phyloP scores from a whole-genome alignment of 768 basidiomycete genomes.

The Russula sp. region DNA sequence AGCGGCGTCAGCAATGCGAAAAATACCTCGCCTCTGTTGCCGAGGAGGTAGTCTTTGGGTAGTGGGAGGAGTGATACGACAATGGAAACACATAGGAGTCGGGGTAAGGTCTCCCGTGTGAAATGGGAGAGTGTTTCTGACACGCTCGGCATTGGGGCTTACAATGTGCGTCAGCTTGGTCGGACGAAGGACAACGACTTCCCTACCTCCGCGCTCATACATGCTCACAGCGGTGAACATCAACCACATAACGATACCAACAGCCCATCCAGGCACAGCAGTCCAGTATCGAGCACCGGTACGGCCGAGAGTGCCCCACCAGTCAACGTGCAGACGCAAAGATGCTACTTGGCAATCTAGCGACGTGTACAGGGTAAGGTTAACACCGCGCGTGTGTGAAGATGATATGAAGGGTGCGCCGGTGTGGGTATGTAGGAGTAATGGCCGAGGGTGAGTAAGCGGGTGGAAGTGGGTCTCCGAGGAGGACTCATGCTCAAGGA shows the following conservation, averaged over 20 bases:
- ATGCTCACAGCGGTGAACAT: constrained; percentile 45
- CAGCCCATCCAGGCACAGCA: constrained; percentile 62
- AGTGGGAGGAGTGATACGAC: constrained; percentile 49
- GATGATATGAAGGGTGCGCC: constrained; percentile 54
- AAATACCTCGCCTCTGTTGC: constrained; percentile 44
- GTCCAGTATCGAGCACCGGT: constrained; percentile 69
- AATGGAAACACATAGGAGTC: constrained; percentile 39
- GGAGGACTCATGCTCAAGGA: constrained; percentile 58
- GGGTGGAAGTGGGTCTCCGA: constrained; percentile 70
- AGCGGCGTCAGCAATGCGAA: constrained; percentile 49
- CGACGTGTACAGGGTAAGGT: constrained; percentile 53
- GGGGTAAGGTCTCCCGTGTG: constrained; percentile 31
- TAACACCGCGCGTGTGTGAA: constrained; percentile 33
- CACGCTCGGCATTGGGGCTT: constrained; percentile 43
- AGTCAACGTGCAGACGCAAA: constrained; percentile 57
- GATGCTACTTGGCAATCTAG: constrained; percentile 42
- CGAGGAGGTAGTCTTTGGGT: constrained; percentile 48
- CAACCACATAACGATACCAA: constrained; percentile 58
- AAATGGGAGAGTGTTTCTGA: constrained; percentile 43
- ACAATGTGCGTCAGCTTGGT: background rate
- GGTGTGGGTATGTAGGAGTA: constrained; percentile 62
- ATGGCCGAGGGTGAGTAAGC: constrained; percentile 30
- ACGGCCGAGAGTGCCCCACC: constrained; percentile 62
- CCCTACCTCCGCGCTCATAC: constrained; percentile 26
- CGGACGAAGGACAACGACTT: background rate